phyloP scores from a whole-genome alignment of 192 early-diverging fungal species.

The Gamsiella multidivaricata region DNA sequence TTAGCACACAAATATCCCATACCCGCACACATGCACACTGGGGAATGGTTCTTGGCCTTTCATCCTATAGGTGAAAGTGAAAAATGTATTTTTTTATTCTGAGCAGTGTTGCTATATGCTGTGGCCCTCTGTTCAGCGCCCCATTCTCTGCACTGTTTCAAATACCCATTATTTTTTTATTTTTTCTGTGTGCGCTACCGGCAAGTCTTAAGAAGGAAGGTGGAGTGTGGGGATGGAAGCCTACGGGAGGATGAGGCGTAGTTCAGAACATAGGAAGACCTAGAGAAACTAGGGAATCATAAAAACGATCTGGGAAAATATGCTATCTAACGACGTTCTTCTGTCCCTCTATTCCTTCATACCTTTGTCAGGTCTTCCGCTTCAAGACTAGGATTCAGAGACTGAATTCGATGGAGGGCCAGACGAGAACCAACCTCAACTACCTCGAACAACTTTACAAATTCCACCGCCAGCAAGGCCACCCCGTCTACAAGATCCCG shows the following conservation, averaged over 20 bases:
- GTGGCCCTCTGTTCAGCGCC: not conserved
- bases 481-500: constrained; percentile 80
- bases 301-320: not conserved
- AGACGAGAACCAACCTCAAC: constrained; percentile 85
- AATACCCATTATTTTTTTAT: too few species aligned
- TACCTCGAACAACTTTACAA: constrained; percentile 92
- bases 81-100: not conserved
- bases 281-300: not conserved
- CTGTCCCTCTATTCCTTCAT: not conserved
- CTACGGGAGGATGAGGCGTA: not conserved
- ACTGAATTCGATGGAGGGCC: constrained; percentile 93
- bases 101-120: too few species aligned
- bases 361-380: constrained; percentile 74
- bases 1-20: not conserved
- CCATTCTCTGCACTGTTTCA: not conserved
- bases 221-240: not conserved
- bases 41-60: too few species aligned
- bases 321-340: not conserved
- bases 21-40: not conserved
- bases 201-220: too few species aligned
- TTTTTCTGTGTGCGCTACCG: too few species aligned
- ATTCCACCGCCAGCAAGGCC: constrained; percentile 86
- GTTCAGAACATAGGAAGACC: not conserved
- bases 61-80: not conserved
- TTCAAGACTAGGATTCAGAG: constrained; percentile 91